These are phyloP conservation scores for Chlorella sp. DNA, from an alignment of 139 green algal species.

Conservation along the genomic window DNA sequence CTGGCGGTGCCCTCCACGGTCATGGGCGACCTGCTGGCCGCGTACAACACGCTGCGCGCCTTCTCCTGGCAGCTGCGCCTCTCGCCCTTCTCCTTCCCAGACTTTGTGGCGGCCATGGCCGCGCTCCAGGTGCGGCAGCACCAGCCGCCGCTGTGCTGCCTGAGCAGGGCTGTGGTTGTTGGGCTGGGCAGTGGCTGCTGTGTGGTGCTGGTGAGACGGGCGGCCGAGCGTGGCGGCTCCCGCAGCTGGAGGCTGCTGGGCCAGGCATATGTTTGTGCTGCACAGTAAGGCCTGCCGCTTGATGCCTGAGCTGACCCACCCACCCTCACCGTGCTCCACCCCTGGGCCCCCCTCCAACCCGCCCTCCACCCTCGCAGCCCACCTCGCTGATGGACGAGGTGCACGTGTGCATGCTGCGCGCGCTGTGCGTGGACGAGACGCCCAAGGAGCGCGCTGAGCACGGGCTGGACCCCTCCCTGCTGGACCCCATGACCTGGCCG, in stretches of 20 bases:
- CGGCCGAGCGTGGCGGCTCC: too few relatives aligned
- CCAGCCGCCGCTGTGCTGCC: neutral
- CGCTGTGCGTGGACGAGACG: slow-evolving; percentile 59
- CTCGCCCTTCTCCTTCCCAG: slow-evolving; percentile 70
- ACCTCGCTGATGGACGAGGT: slow-evolving; percentile 65
- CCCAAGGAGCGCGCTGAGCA: slow-evolving; percentile 41
- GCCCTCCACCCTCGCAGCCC: slow-evolving; percentile 12
- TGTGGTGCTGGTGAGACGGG: neutral
- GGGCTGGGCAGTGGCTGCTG: neutral
- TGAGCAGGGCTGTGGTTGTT: neutral
- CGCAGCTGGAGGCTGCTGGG: too few relatives aligned
- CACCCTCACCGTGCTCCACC: neutral
- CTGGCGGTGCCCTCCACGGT: slow-evolving; percentile 23
- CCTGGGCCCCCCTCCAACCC: neutral
- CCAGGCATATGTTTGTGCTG: too few relatives aligned
- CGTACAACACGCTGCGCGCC: slow-evolving; percentile 70
- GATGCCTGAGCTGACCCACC: too few relatives aligned
- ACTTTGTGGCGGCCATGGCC: slow-evolving; percentile 52
- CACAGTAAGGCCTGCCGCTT: too few relatives aligned
- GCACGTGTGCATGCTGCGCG: slow-evolving; percentile 61
- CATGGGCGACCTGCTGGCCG: slow-evolving; percentile 53
- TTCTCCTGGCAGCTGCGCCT: slow-evolving; percentile 86
- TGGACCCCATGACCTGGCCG: slow-evolving; percentile 78
- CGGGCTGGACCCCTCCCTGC: slow-evolving; percentile 52
- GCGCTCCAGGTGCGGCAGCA: neutral